A percentile compares a stretch with the other conserved stretches of the same genome.
Evolutionary conservation across 2,329 filamentous ascomycete species (phyloP).

Genomic region (Anisogramma anomala): DNA sequence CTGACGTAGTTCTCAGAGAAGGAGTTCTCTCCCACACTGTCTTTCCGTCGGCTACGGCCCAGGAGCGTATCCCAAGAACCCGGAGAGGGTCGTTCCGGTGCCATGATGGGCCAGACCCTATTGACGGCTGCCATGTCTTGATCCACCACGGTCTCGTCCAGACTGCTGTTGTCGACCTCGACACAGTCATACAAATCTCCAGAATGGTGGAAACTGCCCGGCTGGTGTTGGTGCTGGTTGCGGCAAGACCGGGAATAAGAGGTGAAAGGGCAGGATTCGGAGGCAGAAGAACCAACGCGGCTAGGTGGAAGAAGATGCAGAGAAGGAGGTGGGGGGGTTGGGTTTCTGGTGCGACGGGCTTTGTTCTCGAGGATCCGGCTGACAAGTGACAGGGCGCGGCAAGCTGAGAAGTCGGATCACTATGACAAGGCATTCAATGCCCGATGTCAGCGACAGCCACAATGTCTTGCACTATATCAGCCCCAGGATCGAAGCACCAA

Average conservation of each 20-base stretch:
- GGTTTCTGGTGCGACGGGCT: too few relatives aligned
- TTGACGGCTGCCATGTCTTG: conserved; percentile 11
- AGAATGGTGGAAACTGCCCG: too few relatives aligned
- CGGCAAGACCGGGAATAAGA: too few relatives aligned
- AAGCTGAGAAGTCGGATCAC: background rate
- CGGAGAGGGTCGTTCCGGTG: conserved; percentile 4
- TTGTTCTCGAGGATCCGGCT: too few relatives aligned
- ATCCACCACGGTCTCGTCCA: too few relatives aligned
- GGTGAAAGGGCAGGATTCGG: too few relatives aligned
- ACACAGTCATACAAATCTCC: too few relatives aligned
- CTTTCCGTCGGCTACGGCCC: conserved; percentile 7
- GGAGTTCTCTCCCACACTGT: background rate
- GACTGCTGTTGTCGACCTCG: background rate
- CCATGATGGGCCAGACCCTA: background rate
- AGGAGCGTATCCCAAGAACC: conserved; percentile 14
- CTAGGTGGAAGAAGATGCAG: too few relatives aligned
- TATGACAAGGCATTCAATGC: background rate
- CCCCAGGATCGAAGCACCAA: background rate
- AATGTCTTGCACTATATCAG: too few relatives aligned
- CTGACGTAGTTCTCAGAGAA: conserved; percentile 4
- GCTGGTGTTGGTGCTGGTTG: too few relatives aligned
- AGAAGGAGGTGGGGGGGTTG: too few relatives aligned
- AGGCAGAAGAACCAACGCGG: too few relatives aligned
- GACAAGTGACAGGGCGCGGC: background rate
- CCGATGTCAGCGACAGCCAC: conserved; percentile 2